Evolutionary conservation across 306 rosid genomes (phyloP).

Genomic region (Rosa persica): DNA sequence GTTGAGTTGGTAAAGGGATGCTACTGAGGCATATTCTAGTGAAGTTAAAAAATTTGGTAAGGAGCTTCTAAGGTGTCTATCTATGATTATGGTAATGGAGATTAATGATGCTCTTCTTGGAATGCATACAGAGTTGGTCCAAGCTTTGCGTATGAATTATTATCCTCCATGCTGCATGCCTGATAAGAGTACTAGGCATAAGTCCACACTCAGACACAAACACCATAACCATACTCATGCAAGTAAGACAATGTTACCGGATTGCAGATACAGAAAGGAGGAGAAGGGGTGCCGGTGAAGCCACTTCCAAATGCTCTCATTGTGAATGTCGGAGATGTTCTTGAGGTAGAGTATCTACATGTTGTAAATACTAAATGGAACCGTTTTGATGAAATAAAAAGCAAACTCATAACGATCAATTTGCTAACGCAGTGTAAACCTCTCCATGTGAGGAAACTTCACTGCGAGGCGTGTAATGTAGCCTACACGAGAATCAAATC

Average conservation of each 20-base stretch:
- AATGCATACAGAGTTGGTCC: slow-evolving; percentile 30
- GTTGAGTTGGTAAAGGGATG: slow-evolving; percentile 17
- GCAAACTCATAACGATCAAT: too few relatives aligned
- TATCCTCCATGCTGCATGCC: slow-evolving; percentile 46
- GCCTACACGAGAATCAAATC: too few relatives aligned
- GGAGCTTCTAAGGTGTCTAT: slow-evolving; percentile 30
- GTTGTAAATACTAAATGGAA: too few relatives aligned
- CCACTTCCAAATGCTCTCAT: slow-evolving; percentile 25
- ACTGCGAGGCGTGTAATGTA: too few relatives aligned
- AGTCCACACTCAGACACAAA: slow-evolving; percentile 36
- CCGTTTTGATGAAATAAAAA: too few relatives aligned
- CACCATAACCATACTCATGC: too few relatives aligned
- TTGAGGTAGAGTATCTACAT: neutral
- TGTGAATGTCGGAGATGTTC: slow-evolving; percentile 38
- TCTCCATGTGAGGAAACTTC: too few relatives aligned
- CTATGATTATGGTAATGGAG: slow-evolving; percentile 34
- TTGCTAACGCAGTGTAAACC: too few relatives aligned
- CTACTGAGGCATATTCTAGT: slow-evolving; percentile 32
- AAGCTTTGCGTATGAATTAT: slow-evolving; percentile 29
- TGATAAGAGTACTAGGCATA: slow-evolving; percentile 37
- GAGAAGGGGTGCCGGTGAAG: neutral
- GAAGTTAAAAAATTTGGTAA: slow-evolving; percentile 33
- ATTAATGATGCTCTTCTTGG: slow-evolving; percentile 31
- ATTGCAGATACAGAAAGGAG: slow-evolving; percentile 22
- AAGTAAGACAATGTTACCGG: too few relatives aligned